phyloP scores from a whole-genome alignment of 2,329 filamentous ascomycete species.

The Colletotrichum paranaense region DNA sequence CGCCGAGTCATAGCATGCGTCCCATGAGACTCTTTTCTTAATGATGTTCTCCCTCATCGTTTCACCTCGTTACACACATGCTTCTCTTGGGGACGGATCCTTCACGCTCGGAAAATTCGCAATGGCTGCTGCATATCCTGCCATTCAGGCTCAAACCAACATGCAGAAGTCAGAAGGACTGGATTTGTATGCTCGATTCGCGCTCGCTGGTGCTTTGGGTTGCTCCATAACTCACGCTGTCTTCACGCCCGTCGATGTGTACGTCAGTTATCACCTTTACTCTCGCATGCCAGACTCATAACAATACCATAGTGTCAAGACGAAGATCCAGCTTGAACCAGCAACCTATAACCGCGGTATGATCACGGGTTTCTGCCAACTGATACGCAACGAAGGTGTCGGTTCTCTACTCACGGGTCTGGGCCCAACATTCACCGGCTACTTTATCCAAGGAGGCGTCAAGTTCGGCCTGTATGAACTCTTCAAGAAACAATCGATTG shows the following conservation, averaged over 20 bases:
- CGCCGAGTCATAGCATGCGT: not conserved
- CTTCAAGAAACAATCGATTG: conserved; percentile 93
- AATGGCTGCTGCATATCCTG: not conserved
- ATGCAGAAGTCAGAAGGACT: not conserved
- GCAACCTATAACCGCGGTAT: conserved; percentile 88
- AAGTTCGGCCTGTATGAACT: conserved; percentile 96
- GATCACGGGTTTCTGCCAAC: conserved; percentile 87
- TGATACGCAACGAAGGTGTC: conserved; percentile 85
- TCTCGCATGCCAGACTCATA: not conserved
- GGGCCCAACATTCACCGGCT: conserved; percentile 87
- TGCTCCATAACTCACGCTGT: conserved; percentile 97
- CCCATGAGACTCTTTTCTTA: not conserved
- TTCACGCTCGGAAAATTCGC: not conserved
- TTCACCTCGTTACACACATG: not conserved
- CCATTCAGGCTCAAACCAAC: not conserved
- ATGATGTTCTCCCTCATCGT: not conserved
- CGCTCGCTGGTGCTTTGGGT: conserved; percentile 96
- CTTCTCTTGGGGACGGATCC: not conserved
- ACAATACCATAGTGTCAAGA: conserved; percentile 79
- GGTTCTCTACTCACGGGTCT: conserved; percentile 86
- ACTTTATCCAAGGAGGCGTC: conserved; percentile 93
- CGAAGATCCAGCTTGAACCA: conserved; percentile 92
- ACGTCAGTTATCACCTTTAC: conserved; percentile 60
- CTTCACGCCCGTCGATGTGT: conserved; percentile 99
- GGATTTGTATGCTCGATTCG: conserved; percentile 77